Percentiles rank a stretch among this genome's conserved stretches.
Evolutionary conservation across 179 eudicot genomes (phyloP).

Genomic region (Drosera spatulata): DNA sequence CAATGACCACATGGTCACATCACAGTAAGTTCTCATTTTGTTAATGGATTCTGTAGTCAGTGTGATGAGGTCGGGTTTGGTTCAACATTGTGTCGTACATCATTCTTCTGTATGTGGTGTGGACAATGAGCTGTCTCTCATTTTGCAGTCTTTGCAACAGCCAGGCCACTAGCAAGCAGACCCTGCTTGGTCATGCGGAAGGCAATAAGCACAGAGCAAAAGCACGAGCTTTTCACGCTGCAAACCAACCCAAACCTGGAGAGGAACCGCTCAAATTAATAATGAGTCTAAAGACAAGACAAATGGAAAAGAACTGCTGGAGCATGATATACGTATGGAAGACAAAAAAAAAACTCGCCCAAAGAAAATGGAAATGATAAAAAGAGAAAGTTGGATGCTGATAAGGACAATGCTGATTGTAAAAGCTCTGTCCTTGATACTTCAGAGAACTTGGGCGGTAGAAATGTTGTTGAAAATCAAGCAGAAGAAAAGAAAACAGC

Average conservation of each 20-base stretch:
- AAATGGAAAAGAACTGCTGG: constrained; percentile 18
- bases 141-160: constrained; percentile 71
- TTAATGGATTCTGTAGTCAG: not conserved
- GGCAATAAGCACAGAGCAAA: constrained; percentile 91
- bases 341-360: constrained; percentile 18
- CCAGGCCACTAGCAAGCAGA: constrained; percentile 73
- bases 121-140: not conserved
- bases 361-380: constrained; percentile 29
- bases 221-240: constrained; percentile 65
- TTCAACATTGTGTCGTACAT: not conserved
- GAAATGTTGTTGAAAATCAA: constrained; percentile 26
- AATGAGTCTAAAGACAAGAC: constrained; percentile 17
- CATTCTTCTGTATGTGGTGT: not conserved
- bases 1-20: too few species aligned
- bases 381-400: constrained; percentile 43
- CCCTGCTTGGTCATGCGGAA: constrained; percentile 80
- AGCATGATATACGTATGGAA: constrained; percentile 7
- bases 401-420: constrained; percentile 21
- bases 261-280: constrained; percentile 23
- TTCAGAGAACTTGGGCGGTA: constrained; percentile 22
- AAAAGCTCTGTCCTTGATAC: constrained; percentile 10
- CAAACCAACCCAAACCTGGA: constrained; percentile 45
- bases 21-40: too few species aligned
- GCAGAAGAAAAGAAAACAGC: constrained; percentile 18
- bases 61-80: not conserved